A percentile compares a stretch with the other conserved stretches of the same genome.
Evolutionary conservation across 2,329 filamentous ascomycete species (phyloP).

Genomic region (Colletotrichum destructivum): DNA sequence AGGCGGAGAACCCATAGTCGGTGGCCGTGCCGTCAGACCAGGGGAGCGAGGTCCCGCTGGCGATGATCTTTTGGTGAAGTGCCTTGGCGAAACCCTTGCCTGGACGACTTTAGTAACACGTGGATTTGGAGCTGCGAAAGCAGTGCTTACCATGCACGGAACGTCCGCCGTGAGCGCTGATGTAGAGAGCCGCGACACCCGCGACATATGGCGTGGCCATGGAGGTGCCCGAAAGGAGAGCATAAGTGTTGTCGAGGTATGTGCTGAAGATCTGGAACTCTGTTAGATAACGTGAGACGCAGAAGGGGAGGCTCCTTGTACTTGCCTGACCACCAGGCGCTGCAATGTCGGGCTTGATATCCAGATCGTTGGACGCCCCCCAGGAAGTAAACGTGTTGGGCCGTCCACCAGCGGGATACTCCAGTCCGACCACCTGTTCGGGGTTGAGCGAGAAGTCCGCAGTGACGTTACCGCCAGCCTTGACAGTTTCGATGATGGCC

Average conservation of each 20-base stretch:
- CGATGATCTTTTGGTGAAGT: slow-evolving; percentile 51
- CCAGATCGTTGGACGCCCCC: slow-evolving; percentile 60
- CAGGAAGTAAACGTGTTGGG: slow-evolving; percentile 59
- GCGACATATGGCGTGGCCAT: slow-evolving; percentile 65
- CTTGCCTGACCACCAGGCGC: slow-evolving; percentile 56
- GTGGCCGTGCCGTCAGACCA: slow-evolving; percentile 46
- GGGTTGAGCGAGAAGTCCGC: slow-evolving; percentile 50
- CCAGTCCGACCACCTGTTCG: slow-evolving; percentile 45
- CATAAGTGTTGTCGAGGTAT: slow-evolving; percentile 53
- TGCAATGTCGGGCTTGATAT: slow-evolving; percentile 60
- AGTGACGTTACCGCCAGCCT: slow-evolving; percentile 48
- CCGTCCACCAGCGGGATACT: slow-evolving; percentile 50
- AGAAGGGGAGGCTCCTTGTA: fast-evolving
- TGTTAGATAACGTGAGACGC: neutral
- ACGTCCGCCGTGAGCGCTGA: slow-evolving; percentile 51
- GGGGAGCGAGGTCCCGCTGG: slow-evolving; percentile 48
- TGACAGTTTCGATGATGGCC: slow-evolving; percentile 47
- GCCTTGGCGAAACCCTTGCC: slow-evolving; percentile 50
- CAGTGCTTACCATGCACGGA: slow-evolving; percentile 46
- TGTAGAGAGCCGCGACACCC: slow-evolving; percentile 57
- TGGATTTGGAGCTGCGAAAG: neutral
- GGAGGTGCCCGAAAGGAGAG: slow-evolving; percentile 62
- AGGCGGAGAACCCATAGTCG: slow-evolving; percentile 47
- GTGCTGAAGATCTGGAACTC: slow-evolving; percentile 53
- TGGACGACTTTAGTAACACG: slow-evolving; percentile 30